Evolutionary conservation across 352 stramenopile species (phyloP).

Genomic region (Globisporangium mamillatum): DNA sequence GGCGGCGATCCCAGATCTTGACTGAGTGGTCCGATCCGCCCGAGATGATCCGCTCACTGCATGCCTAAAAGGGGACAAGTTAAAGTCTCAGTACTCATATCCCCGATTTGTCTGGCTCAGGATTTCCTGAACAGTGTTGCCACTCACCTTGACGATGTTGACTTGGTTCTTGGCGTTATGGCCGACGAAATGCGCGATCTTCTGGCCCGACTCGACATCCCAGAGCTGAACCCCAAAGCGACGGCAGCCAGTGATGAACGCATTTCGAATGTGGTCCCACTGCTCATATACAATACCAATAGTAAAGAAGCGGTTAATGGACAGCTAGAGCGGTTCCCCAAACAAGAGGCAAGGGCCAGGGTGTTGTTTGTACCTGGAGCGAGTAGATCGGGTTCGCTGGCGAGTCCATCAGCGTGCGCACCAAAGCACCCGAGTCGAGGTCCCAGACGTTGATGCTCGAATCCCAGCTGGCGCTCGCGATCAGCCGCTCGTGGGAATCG

Average conservation of each 20-base stretch:
- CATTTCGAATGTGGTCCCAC: slow-evolving; percentile 21
- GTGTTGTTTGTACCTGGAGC: slow-evolving; percentile 16
- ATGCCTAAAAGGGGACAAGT: slow-evolving; percentile 9
- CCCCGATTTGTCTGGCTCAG: neutral
- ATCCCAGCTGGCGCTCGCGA: slow-evolving; percentile 23
- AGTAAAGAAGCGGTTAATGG: neutral
- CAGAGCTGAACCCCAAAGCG: slow-evolving; percentile 26
- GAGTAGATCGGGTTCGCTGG: slow-evolving; percentile 28
- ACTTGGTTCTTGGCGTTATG: slow-evolving; percentile 28
- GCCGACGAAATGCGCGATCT: slow-evolving; percentile 18
- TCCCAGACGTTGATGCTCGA: slow-evolving; percentile 29
- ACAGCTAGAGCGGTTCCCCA: no score
- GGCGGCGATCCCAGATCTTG: slow-evolving; percentile 31
- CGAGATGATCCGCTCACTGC: slow-evolving; percentile 16
- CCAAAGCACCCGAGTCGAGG: slow-evolving; percentile 14
- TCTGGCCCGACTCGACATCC: slow-evolving; percentile 24
- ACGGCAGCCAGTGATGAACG: slow-evolving; percentile 22
- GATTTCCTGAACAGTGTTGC: neutral
- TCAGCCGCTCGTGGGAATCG: slow-evolving; percentile 1
- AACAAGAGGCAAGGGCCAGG: no score
- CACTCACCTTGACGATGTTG: slow-evolving; percentile 26
- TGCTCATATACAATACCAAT: neutral
- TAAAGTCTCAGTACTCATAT: neutral
- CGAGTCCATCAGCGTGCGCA: slow-evolving; percentile 21
- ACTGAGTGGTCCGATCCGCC: slow-evolving; percentile 26